Evolutionary conservation across 2,329 filamentous ascomycete species (phyloP).

Genomic region (Fusarium sp.): DNA sequence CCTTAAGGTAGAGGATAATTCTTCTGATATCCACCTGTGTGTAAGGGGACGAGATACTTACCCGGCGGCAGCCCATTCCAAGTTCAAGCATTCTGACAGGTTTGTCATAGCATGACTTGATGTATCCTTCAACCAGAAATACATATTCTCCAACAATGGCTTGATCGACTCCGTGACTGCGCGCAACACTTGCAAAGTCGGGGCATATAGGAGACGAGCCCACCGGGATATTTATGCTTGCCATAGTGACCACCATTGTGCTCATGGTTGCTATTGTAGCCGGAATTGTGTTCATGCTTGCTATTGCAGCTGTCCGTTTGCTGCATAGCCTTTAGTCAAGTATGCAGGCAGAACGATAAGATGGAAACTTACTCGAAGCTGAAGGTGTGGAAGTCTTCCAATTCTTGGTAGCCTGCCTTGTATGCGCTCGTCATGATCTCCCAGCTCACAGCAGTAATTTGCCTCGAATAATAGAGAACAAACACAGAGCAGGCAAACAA

Average conservation of each 20-base stretch:
- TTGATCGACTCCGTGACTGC: slow-evolving; percentile 54
- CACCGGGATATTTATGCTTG: not conserved
- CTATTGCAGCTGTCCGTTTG: not conserved
- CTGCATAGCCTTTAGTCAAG: not conserved
- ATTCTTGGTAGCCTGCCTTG: not conserved
- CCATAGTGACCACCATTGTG: not conserved
- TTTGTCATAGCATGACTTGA: slow-evolving; percentile 47
- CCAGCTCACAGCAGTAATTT: not conserved
- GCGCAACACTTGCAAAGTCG: slow-evolving; percentile 39
- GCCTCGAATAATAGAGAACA: too few species aligned
- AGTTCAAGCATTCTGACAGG: slow-evolving; percentile 56
- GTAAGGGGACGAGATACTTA: slow-evolving; percentile 13
- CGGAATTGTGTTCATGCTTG: not conserved
- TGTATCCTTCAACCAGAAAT: slow-evolving; percentile 55
- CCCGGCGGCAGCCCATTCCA: slow-evolving; percentile 55
- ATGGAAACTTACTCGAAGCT: not conserved
- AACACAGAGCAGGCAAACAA: not conserved
- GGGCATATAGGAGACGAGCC: not conserved
- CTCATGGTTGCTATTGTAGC: not conserved
- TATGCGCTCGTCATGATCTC: not conserved
- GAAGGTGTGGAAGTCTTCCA: not conserved
- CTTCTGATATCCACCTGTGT: slow-evolving; percentile 25
- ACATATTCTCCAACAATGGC: slow-evolving; percentile 54
- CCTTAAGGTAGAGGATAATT: not conserved
- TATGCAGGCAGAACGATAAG: not conserved